Percentiles rank a stretch among this genome's conserved stretches.
Evolutionary conservation across 73 alveolate species (phyloP).

Genomic region (Effrenium voratum): DNA sequence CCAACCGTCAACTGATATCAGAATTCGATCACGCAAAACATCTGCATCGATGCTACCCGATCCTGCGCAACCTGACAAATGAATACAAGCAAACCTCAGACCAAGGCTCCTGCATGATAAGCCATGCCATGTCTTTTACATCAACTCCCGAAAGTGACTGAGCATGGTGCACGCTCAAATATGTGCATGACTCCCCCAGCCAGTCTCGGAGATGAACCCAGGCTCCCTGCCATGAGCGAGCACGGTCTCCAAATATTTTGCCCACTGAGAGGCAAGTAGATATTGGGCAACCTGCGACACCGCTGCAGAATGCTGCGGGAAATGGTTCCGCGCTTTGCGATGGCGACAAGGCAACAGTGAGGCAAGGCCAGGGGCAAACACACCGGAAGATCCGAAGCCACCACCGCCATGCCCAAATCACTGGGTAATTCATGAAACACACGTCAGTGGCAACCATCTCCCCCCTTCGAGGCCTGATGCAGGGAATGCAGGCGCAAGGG

Average conservation of each 20-base stretch:
- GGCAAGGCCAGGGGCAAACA: not conserved
- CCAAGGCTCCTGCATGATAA: not conserved
- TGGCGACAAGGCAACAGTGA: not conserved
- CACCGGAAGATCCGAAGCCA: not conserved
- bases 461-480: slow-evolving; percentile 46
- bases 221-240: slow-evolving; percentile 41
- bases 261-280: slow-evolving; percentile 72
- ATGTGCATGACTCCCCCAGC: not conserved
- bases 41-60: not conserved
- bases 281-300: slow-evolving; percentile 34
- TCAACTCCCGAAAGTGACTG: not conserved
- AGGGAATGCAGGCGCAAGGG: slow-evolving; percentile 60
- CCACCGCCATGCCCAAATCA: not conserved
- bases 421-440: too few relatives aligned
- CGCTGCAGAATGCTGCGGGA: not conserved
- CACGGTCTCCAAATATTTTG: slow-evolving; percentile 56
- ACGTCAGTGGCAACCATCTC: too few relatives aligned
- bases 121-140: not conserved
- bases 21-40: not conserved
- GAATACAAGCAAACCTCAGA: not conserved
- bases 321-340: not conserved
- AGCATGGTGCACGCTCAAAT: not conserved
- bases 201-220: not conserved
- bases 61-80: not conserved
- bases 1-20: too few relatives aligned